These are phyloP conservation scores for Cynanchum wilfordii DNA, from an alignment of 257 asterid species.

Conservation along the genomic window DNA sequence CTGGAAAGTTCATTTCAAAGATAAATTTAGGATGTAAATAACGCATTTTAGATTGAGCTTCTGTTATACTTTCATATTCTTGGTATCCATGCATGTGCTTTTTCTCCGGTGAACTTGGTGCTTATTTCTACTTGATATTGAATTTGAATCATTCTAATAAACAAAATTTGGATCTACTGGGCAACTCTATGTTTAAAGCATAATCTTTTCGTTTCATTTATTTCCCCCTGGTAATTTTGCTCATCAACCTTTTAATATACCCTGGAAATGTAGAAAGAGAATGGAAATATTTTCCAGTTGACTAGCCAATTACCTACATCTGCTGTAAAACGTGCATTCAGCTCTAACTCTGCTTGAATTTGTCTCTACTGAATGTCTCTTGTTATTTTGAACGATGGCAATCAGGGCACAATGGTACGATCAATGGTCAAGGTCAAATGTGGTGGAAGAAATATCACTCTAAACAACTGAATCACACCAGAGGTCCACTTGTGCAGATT, in stretches of 20 bases:
- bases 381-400: conserved; percentile 27
- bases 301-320: background rate
- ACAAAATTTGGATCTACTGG: background rate
- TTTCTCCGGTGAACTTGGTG: background rate
- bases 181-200: background rate
- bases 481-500: conserved; percentile 93
- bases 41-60: background rate
- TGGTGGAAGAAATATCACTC: conserved; percentile 83
- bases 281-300: background rate
- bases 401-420: conserved; percentile 87
- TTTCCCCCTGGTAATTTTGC: background rate
- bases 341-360: background rate
- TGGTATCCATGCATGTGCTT: background rate
- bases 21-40: background rate
- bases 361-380: background rate
- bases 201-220: background rate
- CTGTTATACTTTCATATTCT: background rate
- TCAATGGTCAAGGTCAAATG: conserved; percentile 77
- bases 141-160: background rate
- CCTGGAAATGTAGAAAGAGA: background rate
- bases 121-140: background rate
- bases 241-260: background rate
- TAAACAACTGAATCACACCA: conserved; percentile 59
- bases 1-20: background rate
- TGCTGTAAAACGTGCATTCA: background rate